Evolutionary conservation across 352 stramenopile species (phyloP), one percentile per base, ranked within the genome.

Genomic region (Phytophthora chlamydospora): DNA sequence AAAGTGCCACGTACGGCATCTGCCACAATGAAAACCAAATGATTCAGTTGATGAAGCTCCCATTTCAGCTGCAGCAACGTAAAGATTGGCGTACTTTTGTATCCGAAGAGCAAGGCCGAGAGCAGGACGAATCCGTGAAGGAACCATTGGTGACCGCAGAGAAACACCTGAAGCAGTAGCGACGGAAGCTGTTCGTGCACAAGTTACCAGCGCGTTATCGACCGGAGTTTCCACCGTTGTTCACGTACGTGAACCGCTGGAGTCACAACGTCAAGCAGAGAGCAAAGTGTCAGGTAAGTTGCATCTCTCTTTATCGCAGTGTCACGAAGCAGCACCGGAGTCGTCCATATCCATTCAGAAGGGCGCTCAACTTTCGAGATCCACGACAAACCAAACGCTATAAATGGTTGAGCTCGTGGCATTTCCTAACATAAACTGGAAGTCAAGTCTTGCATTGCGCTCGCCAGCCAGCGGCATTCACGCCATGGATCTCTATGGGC

Each of bases 61-160:
- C 34, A 7, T 9, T 31, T 29, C 11, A 12, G 29, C 6, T n/a
- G 27, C 38, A 13, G 14, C 31, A 58, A 16, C n/a, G n/a, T 31
- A 44, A n/a, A 41, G 4, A 38, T 44, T 29, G 14, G 41, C 46
- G 14, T 58, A 75, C 80, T 66, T 79, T 96, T 96, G 74, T 96
- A 96, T 32, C 69, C 59, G 49, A 93, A 93, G 14, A 88, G 63
- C 24, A 53, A 69, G 13, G 82, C 44, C 4, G 78, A 78, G 19
- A 80, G 24, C 10, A 56, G n/a, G 16, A 88, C 59, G 54, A 91
- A 96, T 38, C 65, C 62, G 19, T 84, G 68, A 17, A 90, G 75
- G 55, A 86, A 93, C 62, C 76, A 80, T 32, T 89, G 71, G 50
- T 94, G 87, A 11, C 78, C 59, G 27, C 65, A 83, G n/a, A 96